Evolutionary conservation across 805 yeast genomes (phyloP).

Genomic region (Candida glaebosa): DNA sequence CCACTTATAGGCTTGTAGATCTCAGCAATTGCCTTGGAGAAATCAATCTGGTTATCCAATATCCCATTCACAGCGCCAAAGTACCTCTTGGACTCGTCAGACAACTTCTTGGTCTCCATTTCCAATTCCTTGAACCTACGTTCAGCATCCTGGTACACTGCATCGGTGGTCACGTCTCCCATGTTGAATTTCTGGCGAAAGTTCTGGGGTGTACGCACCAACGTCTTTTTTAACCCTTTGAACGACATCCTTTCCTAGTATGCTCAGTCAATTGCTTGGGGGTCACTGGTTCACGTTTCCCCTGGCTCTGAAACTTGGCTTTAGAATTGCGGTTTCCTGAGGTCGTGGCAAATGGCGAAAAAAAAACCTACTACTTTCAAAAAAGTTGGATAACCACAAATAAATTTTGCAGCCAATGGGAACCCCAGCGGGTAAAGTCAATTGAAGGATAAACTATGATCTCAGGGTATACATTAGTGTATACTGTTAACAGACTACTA

Average conservation of each 20-base stretch:
- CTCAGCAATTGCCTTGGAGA: conserved; percentile 93
- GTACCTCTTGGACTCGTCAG: conserved; percentile 87
- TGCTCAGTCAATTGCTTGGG: not conserved
- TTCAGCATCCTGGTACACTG: conserved; percentile 94
- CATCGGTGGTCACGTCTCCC: conserved; percentile 62
- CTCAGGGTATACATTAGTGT: not conserved
- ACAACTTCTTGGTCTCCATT: conserved; percentile 79
- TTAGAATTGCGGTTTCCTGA: too few relatives aligned
- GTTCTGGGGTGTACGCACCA: conserved; percentile 86
- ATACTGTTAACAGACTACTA: not conserved
- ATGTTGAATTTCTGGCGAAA: conserved; percentile 88
- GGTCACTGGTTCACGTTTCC: not conserved
- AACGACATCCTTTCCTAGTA: conserved; percentile 66
- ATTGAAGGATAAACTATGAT: too few relatives aligned
- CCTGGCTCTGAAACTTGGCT: too few relatives aligned
- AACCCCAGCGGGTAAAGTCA: too few relatives aligned
- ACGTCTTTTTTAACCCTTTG: conserved; percentile 79
- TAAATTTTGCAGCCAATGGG: not conserved
- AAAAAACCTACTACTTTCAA: too few relatives aligned
- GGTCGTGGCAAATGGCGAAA: too few relatives aligned
- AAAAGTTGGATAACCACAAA: too few relatives aligned
- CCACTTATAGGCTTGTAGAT: conserved; percentile 96
- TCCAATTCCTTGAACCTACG: conserved; percentile 93
- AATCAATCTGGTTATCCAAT: conserved; percentile 90
- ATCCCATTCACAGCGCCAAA: conserved; percentile 90